Base-by-base conservation (phyloP, 768 basidiomycete genomes). In the Coprinopsis sp. region DNA sequence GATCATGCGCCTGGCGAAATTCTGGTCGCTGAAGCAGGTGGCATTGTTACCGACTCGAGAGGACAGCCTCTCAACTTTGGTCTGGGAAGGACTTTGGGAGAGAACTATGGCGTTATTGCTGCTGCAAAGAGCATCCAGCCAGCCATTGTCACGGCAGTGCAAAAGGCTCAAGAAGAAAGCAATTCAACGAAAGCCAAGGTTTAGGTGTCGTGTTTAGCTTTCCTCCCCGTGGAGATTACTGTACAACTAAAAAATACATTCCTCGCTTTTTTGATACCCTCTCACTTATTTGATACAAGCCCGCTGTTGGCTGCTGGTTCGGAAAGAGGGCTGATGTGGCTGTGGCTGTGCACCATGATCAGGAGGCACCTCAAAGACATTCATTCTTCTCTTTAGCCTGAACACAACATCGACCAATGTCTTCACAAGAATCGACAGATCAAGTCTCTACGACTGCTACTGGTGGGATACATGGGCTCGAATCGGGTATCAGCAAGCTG, bases 1-100 rank as follows among this genome's bases (percentile, higher is more conserved):
- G 95, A 97, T 57, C 96, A 97, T 59, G 92, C 95, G 0, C 79
- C 90, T 0, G 95, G 96, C 0, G 71, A 78, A 1, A 60, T 98
- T 12, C 75, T 99, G 5, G 79, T 98, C 12, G 77, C 81, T 52
- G 95, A 97, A 64, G 88, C 92, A 0, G 94, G 93, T 0, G 94
- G 94, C 0, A 53, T 86, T n/a, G 79, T 97, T 28, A 86, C 84
- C 0, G 88, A 98, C 62, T 87, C 87, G 39, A 73, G 82, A 33
- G 95, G 93, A 2, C 52, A 76, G 44, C 73, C 76, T 0, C 78
- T 99, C 21, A 76, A 95, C 60, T 97, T 99, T 64, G 85, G 89
- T 0, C 70, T 87, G 1, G 95, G 95, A 2, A 68, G 92, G 50
- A 91, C 89, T 1, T 66, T 98, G 29, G 87, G 84, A 2, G 81